phyloP scores from a whole-genome alignment of 352 stramenopile species.

The Globisporangium cederbergense region DNA sequence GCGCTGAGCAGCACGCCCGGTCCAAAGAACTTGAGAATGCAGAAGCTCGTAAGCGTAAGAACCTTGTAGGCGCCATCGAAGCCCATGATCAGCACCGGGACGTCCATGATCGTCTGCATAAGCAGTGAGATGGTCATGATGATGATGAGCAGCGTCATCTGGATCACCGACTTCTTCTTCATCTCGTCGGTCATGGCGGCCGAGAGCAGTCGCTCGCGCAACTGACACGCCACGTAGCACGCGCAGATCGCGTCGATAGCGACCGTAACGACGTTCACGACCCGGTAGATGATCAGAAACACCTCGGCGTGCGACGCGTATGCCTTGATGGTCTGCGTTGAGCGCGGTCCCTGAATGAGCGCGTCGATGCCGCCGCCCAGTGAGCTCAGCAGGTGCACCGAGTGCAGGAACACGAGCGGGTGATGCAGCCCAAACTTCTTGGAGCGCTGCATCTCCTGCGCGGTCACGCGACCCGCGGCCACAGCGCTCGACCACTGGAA shows the following conservation, averaged over 20 bases:
- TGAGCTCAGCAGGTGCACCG: slow-evolving; percentile 43
- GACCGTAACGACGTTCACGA: slow-evolving; percentile 44
- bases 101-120: slow-evolving; percentile 54
- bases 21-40: slow-evolving; percentile 52
- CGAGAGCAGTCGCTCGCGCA: slow-evolving; percentile 43
- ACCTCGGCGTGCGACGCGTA: slow-evolving; percentile 21
- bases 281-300: slow-evolving; percentile 32
- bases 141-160: slow-evolving; percentile 62
- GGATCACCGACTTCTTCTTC: slow-evolving; percentile 68
- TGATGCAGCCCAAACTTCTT: slow-evolving; percentile 49
- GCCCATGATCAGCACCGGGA: slow-evolving; percentile 31
- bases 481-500: slow-evolving; percentile 66
- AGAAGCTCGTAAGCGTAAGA: slow-evolving; percentile 37
- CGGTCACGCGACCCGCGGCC: slow-evolving; percentile 43
- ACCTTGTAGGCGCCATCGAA: slow-evolving; percentile 23
- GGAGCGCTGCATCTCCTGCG: slow-evolving; percentile 42
- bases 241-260: slow-evolving; percentile 42
- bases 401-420: slow-evolving; percentile 55
- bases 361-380: slow-evolving; percentile 32
- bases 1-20: slow-evolving; percentile 49
- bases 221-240: slow-evolving; percentile 38
- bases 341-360: slow-evolving; percentile 22
- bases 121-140: slow-evolving; percentile 37
- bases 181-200: slow-evolving; percentile 72
- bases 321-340: slow-evolving; percentile 18